Evolutionary conservation across 306 rosid species (phyloP).

Genomic region (Urtica urens): DNA sequence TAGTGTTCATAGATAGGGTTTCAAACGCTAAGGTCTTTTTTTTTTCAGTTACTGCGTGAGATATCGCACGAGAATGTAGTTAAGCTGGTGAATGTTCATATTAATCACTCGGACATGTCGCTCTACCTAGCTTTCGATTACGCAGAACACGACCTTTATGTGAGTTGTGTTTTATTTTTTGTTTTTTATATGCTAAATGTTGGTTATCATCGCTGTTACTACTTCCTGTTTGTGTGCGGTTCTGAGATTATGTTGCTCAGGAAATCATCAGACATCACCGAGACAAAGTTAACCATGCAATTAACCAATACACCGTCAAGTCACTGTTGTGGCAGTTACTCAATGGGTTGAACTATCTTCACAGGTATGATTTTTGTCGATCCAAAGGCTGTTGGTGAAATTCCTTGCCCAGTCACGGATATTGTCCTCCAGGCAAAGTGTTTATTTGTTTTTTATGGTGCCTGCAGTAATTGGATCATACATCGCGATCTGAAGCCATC

Average conservation of each 20-base stretch:
- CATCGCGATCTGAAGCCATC: constrained; percentile 97
- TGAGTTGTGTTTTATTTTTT: constrained; percentile 26
- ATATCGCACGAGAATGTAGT: constrained; percentile 86
- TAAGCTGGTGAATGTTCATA: constrained; percentile 91
- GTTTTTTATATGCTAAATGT: too few relatives aligned
- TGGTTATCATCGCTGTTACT: too few relatives aligned
- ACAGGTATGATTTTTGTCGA: constrained; percentile 37
- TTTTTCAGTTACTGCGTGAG: constrained; percentile 75
- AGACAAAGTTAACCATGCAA: constrained; percentile 76
- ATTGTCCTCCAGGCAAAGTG: constrained; percentile 5
- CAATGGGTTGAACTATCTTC: constrained; percentile 88
- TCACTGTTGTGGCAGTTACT: constrained; percentile 93
- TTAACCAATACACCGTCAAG: constrained; percentile 72
- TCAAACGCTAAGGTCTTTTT: background rate
- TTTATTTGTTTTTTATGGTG: constrained; percentile 16
- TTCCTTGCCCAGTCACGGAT: constrained; percentile 11
- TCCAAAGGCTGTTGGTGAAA: too few relatives aligned
- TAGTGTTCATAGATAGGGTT: background rate
- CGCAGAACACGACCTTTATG: constrained; percentile 93
- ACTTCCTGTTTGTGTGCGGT: background rate
- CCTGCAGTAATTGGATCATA: constrained; percentile 85
- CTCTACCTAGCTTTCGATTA: constrained; percentile 90
- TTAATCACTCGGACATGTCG: constrained; percentile 89
- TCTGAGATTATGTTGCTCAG: constrained; percentile 38
- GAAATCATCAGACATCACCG: constrained; percentile 92